Conservation (phyloP, 345 rosid genomes). For the Bruguiera sexangula region DNA sequence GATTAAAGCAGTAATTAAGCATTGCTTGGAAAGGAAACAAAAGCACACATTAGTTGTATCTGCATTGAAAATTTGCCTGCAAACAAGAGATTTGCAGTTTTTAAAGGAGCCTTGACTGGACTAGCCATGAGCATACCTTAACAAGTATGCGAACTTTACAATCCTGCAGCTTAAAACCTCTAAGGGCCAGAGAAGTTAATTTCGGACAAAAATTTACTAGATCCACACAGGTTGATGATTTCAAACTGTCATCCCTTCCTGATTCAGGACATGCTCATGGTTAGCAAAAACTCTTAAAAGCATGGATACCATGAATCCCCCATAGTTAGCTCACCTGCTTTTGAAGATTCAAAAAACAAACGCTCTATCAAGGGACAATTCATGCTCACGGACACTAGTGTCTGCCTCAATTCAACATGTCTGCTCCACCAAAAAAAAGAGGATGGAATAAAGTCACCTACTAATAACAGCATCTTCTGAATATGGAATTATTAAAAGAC, state of each 20-base stretch:
- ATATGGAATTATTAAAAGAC: conserved; percentile 1
- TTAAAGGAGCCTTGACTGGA: too few relatives aligned
- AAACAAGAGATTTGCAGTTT: too few relatives aligned
- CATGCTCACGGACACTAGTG: conserved; percentile 55
- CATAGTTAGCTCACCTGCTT: conserved; percentile 43
- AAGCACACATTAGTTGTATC: too few relatives aligned
- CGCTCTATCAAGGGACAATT: conserved; percentile 68
- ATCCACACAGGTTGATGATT: conserved; percentile 59
- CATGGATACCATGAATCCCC: conserved; percentile 18
- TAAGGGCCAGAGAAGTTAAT: conserved; percentile 66
- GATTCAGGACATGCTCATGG: conserved; percentile 21
- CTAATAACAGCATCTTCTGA: background rate
- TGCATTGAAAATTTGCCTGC: background rate
- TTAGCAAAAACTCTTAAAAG: conserved; percentile 20
- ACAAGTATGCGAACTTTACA: conserved; percentile 53
- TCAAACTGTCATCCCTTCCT: conserved; percentile 67
- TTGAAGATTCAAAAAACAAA: conserved; percentile 67
- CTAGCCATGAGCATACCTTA: conserved; percentile 41
- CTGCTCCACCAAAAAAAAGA: conserved; percentile 31
- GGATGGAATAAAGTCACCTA: conserved; percentile 7
- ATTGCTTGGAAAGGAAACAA: background rate
- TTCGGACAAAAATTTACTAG: conserved; percentile 69
- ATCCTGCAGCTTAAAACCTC: conserved; percentile 76
- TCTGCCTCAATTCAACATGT: conserved; percentile 56
- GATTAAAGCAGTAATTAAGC: background rate